phyloP scores from a whole-genome alignment of 1,284 basidiomycete species.

The Ustilago vetiveriae region DNA sequence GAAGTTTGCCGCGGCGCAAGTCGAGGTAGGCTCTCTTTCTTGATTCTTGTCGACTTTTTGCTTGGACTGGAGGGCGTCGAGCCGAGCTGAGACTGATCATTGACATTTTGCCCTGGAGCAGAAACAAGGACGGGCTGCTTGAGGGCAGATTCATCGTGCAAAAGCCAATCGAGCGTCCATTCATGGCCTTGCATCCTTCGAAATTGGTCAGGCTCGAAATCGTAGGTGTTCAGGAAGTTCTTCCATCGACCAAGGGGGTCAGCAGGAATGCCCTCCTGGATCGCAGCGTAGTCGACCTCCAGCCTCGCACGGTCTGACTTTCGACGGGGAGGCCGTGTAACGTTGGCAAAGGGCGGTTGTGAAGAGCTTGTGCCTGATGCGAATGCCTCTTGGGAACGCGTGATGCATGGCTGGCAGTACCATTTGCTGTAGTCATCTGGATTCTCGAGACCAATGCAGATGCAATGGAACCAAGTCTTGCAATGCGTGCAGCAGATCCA shows the following conservation, averaged over 20 bases:
- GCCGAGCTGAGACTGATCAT: slow-evolving; percentile 1
- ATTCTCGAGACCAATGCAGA: slow-evolving; percentile 47
- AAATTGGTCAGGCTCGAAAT: slow-evolving; percentile 35
- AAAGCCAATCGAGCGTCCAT: slow-evolving; percentile 59
- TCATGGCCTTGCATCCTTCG: slow-evolving; percentile 39
- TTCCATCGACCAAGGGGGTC: slow-evolving; percentile 55
- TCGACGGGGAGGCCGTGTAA: slow-evolving; percentile 36
- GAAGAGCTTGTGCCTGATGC: slow-evolving; percentile 24
- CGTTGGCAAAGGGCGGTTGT: slow-evolving; percentile 23
- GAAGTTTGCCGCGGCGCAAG: slow-evolving; percentile 21
- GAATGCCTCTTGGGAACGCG: slow-evolving; percentile 12
- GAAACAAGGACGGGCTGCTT: slow-evolving; percentile 49
- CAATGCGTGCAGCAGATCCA: slow-evolving; percentile 61
- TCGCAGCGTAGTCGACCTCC: slow-evolving; percentile 56
- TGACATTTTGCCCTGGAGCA: neutral
- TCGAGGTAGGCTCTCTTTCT: slow-evolving; percentile 9
- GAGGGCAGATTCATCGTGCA: slow-evolving; percentile 33
- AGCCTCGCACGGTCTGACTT: slow-evolving; percentile 42
- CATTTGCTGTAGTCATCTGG: slow-evolving; percentile 52
- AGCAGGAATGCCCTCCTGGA: slow-evolving; percentile 56
- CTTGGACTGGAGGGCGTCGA: neutral
- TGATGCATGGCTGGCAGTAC: slow-evolving; percentile 53
- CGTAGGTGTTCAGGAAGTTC: slow-evolving; percentile 35
- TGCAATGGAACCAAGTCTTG: slow-evolving; percentile 56
- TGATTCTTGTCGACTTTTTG: slow-evolving; percentile 1